phyloP scores from a whole-genome alignment of 805 yeast genomes.

The Monosporozyma unispora region DNA sequence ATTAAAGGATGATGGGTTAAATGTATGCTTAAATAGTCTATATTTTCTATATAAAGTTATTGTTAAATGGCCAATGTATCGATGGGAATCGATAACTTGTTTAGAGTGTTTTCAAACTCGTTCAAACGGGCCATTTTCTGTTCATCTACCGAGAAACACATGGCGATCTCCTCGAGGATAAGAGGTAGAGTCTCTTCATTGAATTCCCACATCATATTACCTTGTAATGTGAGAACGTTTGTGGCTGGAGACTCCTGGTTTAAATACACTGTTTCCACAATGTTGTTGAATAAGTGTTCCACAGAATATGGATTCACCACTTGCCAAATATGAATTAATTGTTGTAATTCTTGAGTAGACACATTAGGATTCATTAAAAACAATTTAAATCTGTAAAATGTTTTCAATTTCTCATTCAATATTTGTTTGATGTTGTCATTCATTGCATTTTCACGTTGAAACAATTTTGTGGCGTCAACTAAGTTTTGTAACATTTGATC shows the following conservation, averaged over 20 bases:
- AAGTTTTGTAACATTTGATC: conserved; percentile 25
- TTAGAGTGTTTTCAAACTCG: neutral
- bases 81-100: neutral
- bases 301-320: conserved; percentile 13
- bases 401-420: conserved; percentile 14
- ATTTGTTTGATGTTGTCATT: neutral
- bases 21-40: neutral
- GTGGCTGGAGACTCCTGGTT: conserved; percentile 6
- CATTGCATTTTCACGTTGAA: conserved; percentile 1
- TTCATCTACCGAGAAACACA: neutral
- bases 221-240: conserved; percentile 1
- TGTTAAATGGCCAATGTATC: neutral
- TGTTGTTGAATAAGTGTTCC: conserved; percentile 24
- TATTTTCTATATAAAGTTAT: neutral
- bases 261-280: conserved; percentile 25
- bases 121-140: neutral
- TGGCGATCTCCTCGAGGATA: neutral
- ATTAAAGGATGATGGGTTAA: neutral
- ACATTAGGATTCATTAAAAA: conserved; percentile 19
- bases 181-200: conserved; percentile 1
- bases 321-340: conserved; percentile 20
- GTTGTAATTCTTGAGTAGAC: conserved; percentile 11
- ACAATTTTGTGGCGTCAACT: conserved; percentile 14
- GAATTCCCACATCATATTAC: neutral
- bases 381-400: conserved; percentile 21